A percentile compares a stretch with the other conserved stretches of the same genome.
Evolutionary conservation across 495 filamentous ascomycete species (phyloP).

Genomic region (Tuber calosporum): DNA sequence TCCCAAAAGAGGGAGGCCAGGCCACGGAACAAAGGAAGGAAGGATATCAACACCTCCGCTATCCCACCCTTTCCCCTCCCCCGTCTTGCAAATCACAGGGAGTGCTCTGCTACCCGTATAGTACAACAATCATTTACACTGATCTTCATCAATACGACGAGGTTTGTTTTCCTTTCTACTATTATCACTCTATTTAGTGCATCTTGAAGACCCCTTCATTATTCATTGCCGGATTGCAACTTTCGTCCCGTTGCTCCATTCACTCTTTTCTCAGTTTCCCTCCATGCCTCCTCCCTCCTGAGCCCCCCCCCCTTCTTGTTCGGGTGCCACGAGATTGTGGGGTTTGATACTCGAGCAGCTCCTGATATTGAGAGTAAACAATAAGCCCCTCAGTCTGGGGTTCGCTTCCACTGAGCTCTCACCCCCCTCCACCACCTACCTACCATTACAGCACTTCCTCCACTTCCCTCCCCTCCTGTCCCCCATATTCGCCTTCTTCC

Average conservation of each 20-base stretch:
- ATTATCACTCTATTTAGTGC: neutral
- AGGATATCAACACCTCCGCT: neutral
- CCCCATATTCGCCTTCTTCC: neutral
- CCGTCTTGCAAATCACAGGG: neutral
- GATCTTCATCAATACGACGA: slow-evolving; percentile 2
- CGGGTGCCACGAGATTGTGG: slow-evolving; percentile 17
- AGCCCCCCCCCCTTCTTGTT: neutral
- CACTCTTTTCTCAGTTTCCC: neutral
- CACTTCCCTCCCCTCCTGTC: slow-evolving; percentile 14
- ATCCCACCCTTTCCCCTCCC: neutral
- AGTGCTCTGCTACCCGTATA: neutral
- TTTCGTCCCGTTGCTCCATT: neutral
- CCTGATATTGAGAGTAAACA: slow-evolving; percentile 23
- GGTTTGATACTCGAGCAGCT: slow-evolving; percentile 21
- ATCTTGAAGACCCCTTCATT: neutral
- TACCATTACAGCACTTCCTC: slow-evolving; percentile 16
- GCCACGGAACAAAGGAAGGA: slow-evolving; percentile 22
- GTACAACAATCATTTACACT: neutral
- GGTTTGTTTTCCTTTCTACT: slow-evolving; percentile 2
- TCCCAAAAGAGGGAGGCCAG: slow-evolving; percentile 19
- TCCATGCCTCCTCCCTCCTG: neutral
- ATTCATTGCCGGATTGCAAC: neutral
- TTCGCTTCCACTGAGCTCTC: slow-evolving; percentile 23
- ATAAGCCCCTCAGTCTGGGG: slow-evolving; percentile 28
- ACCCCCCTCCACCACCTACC: slow-evolving; percentile 11